Evolutionary conservation across 192 early-diverging fungal species (phyloP), one percentile per base, ranked within the genome.

Genomic region (Funneliformis mosseae): DNA sequence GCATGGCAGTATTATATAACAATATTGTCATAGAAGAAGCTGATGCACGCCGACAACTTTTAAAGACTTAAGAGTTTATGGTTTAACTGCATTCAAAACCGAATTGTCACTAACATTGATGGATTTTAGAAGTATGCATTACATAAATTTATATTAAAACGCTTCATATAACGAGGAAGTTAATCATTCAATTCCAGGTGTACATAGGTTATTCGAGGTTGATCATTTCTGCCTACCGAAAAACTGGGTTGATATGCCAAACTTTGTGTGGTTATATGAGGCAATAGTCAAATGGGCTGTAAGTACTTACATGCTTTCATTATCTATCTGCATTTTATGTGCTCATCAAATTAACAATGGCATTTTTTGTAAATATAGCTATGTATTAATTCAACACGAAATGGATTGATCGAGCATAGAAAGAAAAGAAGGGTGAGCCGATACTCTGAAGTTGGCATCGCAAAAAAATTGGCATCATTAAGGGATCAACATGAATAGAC

Each of bases 311-410:
- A n/a, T n/a, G n/a, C n/a, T n/a, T 69, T 69, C 67, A 69, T 69
- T 69, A 42, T 69, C 38, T 69, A 39, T 69, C 0, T 69, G 38
- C 67, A 69, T 72, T 71, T 45, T 72, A 33, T 33, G 75, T 63
- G 55, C 75, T 63, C 38, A 77, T 77, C 60, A 63, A 78, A 78
- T 67, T 46, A 67, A 67, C n/a, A 67, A 78, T 67, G 45, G 42
- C 63, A 78, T 67, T 78, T 78, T 64, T 78, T 33, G 61, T 46
- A 46, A 78, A 78, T 78, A 78, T 78, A 78, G 76, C 50, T 78
- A 78, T 46, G 76, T n/a, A 42, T 78, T 78, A 67, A 78, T 78
- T 78, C 76, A 43, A 78, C 75, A 60, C 75, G 75, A 63, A 63
- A 77, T 60, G 60, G 60, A 63, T 77, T 77, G 75, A 77, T 77